Evolutionary conservation across 192 early-diverging fungal species (phyloP), one percentile per base, ranked within the genome.

Genomic region (Lunasporangiospora selenospora): DNA sequence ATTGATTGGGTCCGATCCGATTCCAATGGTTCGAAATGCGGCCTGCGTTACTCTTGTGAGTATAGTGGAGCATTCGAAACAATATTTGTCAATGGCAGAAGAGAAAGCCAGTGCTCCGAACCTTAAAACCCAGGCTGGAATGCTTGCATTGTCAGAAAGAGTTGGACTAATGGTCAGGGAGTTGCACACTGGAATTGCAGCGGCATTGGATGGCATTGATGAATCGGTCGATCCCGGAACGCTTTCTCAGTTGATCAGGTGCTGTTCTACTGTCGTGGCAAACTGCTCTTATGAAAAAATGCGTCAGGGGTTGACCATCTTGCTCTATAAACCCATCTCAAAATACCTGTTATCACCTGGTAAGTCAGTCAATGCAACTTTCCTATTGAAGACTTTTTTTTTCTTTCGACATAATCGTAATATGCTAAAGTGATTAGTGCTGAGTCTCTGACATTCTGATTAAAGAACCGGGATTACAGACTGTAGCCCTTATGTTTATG

Each of bases 1-100:
- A 3, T 31, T 84, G 5, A 51, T 84, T n/a, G 27, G 71, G n/a
- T 80, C 67, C 48, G 85, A 86, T 33, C 77, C 82, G 2, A 64
- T 70, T 0, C 36, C 33, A 10, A 79, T 60, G 8, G 81, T 86
- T 13, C 80, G 85, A 2, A 61, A 62, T 6, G 64, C 79, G 8
- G 82, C 77, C 0, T 84, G 82, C 33, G 69, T 80, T 18, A 58
- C 67, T 0, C 60, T 86, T 6, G 58, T 48, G 2, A 60, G 78
- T 26, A 79, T 86, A 37, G 34, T 86, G 8, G 77, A 82, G 62
- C 70, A 58, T 6, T 79, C 82, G 2, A 86, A 81, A 29, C 79
- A 81, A 33, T 86, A 83, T 65, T 44, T 86, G 30, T 65, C 76
- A 4, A 71, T 81, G 62, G 82, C 85, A 23, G 78, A 77, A 32